phyloP scores from a whole-genome alignment of 192 early-diverging fungal genomes.

The Entomortierella chlamydospora region DNA sequence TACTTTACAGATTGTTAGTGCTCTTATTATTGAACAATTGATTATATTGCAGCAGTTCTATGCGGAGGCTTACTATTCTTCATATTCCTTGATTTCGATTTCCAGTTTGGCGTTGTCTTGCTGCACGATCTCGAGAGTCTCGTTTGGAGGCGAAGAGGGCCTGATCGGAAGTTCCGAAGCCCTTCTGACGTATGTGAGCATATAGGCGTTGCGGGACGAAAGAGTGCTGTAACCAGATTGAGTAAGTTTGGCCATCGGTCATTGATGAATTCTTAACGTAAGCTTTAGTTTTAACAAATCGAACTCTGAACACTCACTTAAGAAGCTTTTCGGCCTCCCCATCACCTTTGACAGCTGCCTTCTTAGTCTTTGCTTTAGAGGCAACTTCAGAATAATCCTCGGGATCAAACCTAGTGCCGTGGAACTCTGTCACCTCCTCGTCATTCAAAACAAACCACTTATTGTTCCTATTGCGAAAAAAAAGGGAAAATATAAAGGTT shows the following conservation, averaged over 20 bases:
- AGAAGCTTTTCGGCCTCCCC: slow-evolving; percentile 8
- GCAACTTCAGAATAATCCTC: slow-evolving; percentile 10
- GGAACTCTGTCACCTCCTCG: slow-evolving; percentile 49
- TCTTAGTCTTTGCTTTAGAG: slow-evolving; percentile 20
- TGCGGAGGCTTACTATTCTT: slow-evolving; percentile 9
- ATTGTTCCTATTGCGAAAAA: slow-evolving; percentile 22
- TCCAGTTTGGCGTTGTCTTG: slow-evolving; percentile 12
- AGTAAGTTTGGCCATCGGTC: background rate
- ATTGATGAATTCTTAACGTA: background rate
- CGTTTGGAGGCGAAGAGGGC: slow-evolving; percentile 2
- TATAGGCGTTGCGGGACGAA: slow-evolving; percentile 58
- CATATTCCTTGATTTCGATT: slow-evolving; percentile 11
- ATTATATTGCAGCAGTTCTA: background rate
- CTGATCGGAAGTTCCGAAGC: background rate
- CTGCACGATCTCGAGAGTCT: slow-evolving; percentile 8
- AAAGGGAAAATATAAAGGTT: background rate
- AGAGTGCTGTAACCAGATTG: slow-evolving; percentile 18
- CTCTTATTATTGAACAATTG: background rate
- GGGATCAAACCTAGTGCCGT: slow-evolving; percentile 38
- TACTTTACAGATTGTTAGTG: background rate
- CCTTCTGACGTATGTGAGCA: slow-evolving; percentile 46
- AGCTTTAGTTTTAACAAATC: too few relatives aligned
- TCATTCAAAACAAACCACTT: slow-evolving; percentile 57
- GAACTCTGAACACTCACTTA: slow-evolving; percentile 18
- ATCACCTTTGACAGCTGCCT: background rate